phyloP scores from a whole-genome alignment of 495 filamentous ascomycete genomes.

The Talaromyces adpressus region DNA sequence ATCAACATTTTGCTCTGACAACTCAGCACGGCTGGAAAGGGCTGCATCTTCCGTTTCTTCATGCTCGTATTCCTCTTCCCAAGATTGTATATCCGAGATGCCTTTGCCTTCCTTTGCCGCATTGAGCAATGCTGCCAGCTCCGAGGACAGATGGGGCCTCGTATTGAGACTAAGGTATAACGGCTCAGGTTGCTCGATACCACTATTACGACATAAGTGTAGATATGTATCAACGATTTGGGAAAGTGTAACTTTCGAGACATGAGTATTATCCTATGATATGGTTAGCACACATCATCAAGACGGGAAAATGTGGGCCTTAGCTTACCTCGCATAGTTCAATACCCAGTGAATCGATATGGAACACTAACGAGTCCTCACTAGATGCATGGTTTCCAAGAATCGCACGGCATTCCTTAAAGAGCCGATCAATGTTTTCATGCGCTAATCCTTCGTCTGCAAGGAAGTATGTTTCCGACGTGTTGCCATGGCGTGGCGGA shows the following conservation, averaged over 20 bases:
- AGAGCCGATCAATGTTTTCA: constrained; percentile 49
- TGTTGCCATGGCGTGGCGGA: constrained; percentile 54
- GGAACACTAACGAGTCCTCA: constrained; percentile 62
- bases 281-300: constrained; percentile 20
- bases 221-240: constrained; percentile 53
- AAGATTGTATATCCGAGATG: constrained; percentile 43
- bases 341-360: constrained; percentile 60
- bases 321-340: constrained; percentile 63
- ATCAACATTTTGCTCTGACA: constrained; percentile 1
- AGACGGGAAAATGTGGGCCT: neutral
- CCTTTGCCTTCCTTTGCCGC: constrained; percentile 53
- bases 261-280: constrained; percentile 37
- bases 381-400: constrained; percentile 59
- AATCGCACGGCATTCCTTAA: constrained; percentile 57
- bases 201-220: constrained; percentile 53
- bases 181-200: constrained; percentile 42
- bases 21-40: neutral
- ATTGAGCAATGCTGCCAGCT: constrained; percentile 42
- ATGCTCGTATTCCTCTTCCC: constrained; percentile 30
- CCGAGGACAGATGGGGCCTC: constrained; percentile 30
- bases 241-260: constrained; percentile 40
- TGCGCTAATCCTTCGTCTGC: constrained; percentile 56
- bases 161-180: constrained; percentile 49
- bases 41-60: constrained; percentile 10
- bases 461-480: constrained; percentile 66